These are phyloP conservation scores for Fusarium lateritium DNA, from an alignment of 2,329 filamentous ascomycete genomes.

Conservation along the genomic window DNA sequence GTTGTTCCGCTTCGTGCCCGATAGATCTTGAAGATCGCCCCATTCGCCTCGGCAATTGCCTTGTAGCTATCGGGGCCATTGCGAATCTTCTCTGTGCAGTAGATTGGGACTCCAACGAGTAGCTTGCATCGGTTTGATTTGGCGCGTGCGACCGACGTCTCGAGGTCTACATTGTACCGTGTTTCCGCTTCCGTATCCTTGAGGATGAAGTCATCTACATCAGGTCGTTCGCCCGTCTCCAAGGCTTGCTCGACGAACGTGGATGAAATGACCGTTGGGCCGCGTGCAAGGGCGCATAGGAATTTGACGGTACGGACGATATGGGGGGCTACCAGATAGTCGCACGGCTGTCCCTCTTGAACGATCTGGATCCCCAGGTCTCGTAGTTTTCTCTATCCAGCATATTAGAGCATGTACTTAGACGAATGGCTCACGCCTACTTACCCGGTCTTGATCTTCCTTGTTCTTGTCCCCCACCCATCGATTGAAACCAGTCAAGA, in stretches of 20 bases:
- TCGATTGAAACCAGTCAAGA: slow-evolving; percentile 86
- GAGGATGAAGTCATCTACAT: slow-evolving; percentile 76
- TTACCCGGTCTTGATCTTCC: slow-evolving; percentile 86
- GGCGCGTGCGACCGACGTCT: slow-evolving; percentile 78
- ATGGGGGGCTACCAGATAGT: slow-evolving; percentile 88
- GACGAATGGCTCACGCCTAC: slow-evolving; percentile 50
- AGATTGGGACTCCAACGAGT: slow-evolving; percentile 82
- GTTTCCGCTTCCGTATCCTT: slow-evolving; percentile 81
- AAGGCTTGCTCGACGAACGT: slow-evolving; percentile 85
- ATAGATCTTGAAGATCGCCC: slow-evolving; percentile 85
- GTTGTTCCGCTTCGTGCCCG: slow-evolving; percentile 78
- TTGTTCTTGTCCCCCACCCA: slow-evolving; percentile 83
- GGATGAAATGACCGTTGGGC: slow-evolving; percentile 82
- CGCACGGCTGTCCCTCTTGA: slow-evolving; percentile 80
- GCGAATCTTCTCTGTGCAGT: slow-evolving; percentile 84
- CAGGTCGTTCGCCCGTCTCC: slow-evolving; percentile 74
- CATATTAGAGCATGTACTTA: slow-evolving; percentile 35
- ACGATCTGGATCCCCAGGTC: slow-evolving; percentile 87
- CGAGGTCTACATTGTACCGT: slow-evolving; percentile 77
- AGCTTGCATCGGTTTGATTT: slow-evolving; percentile 83
- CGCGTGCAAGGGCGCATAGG: slow-evolving; percentile 86
- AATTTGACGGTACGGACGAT: slow-evolving; percentile 96
- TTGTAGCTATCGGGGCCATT: slow-evolving; percentile 89
- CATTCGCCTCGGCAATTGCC: slow-evolving; percentile 89
- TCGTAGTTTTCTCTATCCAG: slow-evolving; percentile 79